Percentiles rank a stretch among this genome's conserved stretches.
Evolutionary conservation across 345 rosid species (phyloP).

Genomic region (Eutrema yunnanense): DNA sequence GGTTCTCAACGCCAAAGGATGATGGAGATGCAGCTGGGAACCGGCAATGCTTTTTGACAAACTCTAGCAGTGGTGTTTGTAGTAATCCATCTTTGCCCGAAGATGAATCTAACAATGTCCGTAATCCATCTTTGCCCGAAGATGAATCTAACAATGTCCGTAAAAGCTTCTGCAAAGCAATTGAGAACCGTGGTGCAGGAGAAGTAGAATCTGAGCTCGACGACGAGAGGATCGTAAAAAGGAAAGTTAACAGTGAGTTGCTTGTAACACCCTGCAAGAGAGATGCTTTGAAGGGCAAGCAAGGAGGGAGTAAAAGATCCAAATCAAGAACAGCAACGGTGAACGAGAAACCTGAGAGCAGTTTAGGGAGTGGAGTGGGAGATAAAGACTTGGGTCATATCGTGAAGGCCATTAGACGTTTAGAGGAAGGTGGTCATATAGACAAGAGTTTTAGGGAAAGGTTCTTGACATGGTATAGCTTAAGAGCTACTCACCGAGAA

Average conservation of each 20-base stretch:
- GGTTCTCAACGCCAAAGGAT: conserved; percentile 37
- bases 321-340: conserved; percentile 38
- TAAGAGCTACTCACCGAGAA: conserved; percentile 77
- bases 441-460: conserved; percentile 92
- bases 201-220: conserved; percentile 26
- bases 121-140: conserved; percentile 68
- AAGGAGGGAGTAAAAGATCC: conserved; percentile 42
- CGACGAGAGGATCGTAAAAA: conserved; percentile 24
- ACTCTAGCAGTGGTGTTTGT: conserved; percentile 65
- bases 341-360: conserved; percentile 47
- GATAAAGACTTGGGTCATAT: conserved; percentile 67
- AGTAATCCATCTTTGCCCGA: conserved; percentile 81
- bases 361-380: conserved; percentile 36
- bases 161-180: conserved; percentile 36
- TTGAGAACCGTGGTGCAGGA: conserved; percentile 14
- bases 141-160: conserved; percentile 62
- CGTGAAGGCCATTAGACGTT: conserved; percentile 72
- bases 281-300: conserved; percentile 40
- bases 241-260: conserved; percentile 47
- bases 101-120: conserved; percentile 64
- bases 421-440: conserved; percentile 82
- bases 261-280: conserved; percentile 76
- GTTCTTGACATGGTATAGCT: conserved; percentile 91
- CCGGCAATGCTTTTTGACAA: conserved; percentile 59
- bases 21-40: conserved; percentile 34